Evolutionary conservation across 2,329 filamentous ascomycete genomes (phyloP).

Genomic region (Lecanicillium sp.): DNA sequence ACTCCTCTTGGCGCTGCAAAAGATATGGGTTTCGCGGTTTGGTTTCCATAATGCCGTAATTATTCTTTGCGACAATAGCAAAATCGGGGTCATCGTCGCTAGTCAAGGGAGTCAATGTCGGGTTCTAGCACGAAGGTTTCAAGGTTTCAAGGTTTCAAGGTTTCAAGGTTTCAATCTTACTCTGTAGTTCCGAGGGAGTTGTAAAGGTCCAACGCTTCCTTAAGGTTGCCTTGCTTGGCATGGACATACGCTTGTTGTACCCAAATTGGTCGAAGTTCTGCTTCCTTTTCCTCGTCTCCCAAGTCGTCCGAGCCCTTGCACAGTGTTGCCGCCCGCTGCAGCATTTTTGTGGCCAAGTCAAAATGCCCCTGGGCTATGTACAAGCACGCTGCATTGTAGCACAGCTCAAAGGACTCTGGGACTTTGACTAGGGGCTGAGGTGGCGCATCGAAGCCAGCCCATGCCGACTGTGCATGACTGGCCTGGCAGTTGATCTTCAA

Average conservation of each 20-base stretch:
- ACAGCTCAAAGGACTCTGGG: conserved; percentile 70
- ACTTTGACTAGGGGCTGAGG: conserved; percentile 48
- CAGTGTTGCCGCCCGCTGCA: conserved; percentile 62
- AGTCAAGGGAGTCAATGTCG: conserved; percentile 18
- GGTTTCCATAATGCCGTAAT: conserved; percentile 38
- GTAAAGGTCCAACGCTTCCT: conserved; percentile 58
- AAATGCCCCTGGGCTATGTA: conserved; percentile 64
- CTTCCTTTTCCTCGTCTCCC: conserved; percentile 63
- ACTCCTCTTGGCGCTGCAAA: conserved; percentile 53
- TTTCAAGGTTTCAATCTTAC: no score
- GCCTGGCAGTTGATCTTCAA: conserved; percentile 70
- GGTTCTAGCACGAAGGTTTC: no score
- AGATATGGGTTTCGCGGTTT: conserved; percentile 56
- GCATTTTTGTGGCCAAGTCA: conserved; percentile 53
- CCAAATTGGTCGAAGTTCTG: conserved; percentile 67
- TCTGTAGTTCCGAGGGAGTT: conserved; percentile 52
- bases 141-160: no score
- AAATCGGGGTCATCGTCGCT: conserved; percentile 63
- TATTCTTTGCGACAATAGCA: conserved; percentile 59
- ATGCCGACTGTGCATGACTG: conserved; percentile 63
- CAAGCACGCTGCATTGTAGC: conserved; percentile 72
- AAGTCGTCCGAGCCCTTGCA: conserved; percentile 70
- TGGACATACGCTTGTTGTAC: conserved; percentile 71
- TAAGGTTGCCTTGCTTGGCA: conserved; percentile 54
- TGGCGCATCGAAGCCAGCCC: conserved; percentile 44